Percentiles rank a stretch among this genome's conserved stretches.
phyloP scores from a whole-genome alignment of 2,329 filamentous ascomycete species.

The Amauroascus verrucosus region DNA sequence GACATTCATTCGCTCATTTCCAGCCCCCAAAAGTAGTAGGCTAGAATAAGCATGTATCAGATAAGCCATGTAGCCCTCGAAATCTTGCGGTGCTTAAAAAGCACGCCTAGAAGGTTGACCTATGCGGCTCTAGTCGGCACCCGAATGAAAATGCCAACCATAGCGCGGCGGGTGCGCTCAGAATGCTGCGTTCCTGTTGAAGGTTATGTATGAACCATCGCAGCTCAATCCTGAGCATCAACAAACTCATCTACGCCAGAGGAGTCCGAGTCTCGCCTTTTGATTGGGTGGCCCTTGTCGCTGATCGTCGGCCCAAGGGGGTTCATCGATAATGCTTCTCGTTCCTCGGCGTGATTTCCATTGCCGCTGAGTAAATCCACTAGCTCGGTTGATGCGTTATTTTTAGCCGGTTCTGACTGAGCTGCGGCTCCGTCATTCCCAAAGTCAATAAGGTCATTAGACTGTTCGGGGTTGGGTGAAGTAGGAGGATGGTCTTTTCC shows the following conservation, averaged over 20 bases:
- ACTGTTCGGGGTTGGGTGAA: background rate
- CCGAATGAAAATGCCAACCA: background rate
- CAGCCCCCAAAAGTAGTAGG: background rate
- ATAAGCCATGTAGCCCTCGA: background rate
- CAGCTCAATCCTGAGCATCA: conserved; percentile 28
- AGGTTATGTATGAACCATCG: background rate
- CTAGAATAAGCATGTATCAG: background rate
- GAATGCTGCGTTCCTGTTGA: background rate
- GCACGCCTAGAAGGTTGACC: background rate
- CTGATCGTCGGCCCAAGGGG: conserved; percentile 16
- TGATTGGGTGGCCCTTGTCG: conserved; percentile 19
- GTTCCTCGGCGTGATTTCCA: conserved; percentile 3
- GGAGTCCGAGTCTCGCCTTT: conserved; percentile 32
- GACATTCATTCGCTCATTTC: background rate
- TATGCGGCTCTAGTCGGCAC: background rate
- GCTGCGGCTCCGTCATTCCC: conserved; percentile 9
- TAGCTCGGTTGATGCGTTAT: background rate
- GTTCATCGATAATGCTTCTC: conserved; percentile 13
- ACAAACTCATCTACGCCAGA: conserved; percentile 36
- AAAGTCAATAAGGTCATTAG: conserved; percentile 11
- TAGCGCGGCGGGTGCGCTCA: background rate
- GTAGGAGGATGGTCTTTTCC: conserved; percentile 1
- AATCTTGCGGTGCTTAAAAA: background rate
- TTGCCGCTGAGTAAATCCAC: conserved; percentile 17
- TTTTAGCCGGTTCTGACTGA: background rate